These are phyloP conservation scores for Eremochloa ophiuroides DNA, from an alignment of 176 grass and related monocot species.

Conservation along the genomic window DNA sequence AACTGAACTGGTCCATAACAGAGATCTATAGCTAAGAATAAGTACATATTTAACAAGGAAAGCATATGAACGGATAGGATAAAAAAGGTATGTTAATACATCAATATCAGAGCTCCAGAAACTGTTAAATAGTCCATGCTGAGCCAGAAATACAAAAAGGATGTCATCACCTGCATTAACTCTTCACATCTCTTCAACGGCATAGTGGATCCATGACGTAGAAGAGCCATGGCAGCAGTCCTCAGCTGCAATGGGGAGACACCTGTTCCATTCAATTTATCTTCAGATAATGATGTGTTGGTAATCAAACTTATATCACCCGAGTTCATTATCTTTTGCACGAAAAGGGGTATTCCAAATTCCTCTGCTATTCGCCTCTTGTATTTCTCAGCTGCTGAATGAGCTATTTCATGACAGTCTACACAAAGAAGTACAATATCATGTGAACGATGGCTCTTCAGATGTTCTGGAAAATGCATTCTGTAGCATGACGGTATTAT, in stretches of 20 bases:
- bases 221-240: conserved; percentile 94
- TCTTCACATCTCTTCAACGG: conserved; percentile 70
- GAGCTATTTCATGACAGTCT: conserved; percentile 88
- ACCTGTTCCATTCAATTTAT: conserved; percentile 43
- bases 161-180: conserved; percentile 62
- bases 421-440: conserved; percentile 97
- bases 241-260: conserved; percentile 87
- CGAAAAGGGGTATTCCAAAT: conserved; percentile 87
- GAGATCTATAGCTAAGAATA: conserved; percentile 3
- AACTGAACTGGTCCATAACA: conserved; percentile 1
- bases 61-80: neutral
- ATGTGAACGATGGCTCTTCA: conserved; percentile 97
- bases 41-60: conserved; percentile 6
- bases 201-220: conserved; percentile 88
- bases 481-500: conserved; percentile 99
- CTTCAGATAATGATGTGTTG: conserved; percentile 23
- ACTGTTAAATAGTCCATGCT: conserved; percentile 13
- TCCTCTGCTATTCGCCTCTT: conserved; percentile 80
- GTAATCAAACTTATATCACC: conserved; percentile 58
- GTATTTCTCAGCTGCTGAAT: conserved; percentile 84
- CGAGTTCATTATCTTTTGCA: conserved; percentile 85
- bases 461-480: conserved; percentile 97
- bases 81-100: conserved; percentile 1
- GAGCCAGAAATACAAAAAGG: conserved; percentile 12
- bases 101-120: neutral